Conservation (phyloP, 441 rosid genomes). For the Geranium incanum region DNA sequence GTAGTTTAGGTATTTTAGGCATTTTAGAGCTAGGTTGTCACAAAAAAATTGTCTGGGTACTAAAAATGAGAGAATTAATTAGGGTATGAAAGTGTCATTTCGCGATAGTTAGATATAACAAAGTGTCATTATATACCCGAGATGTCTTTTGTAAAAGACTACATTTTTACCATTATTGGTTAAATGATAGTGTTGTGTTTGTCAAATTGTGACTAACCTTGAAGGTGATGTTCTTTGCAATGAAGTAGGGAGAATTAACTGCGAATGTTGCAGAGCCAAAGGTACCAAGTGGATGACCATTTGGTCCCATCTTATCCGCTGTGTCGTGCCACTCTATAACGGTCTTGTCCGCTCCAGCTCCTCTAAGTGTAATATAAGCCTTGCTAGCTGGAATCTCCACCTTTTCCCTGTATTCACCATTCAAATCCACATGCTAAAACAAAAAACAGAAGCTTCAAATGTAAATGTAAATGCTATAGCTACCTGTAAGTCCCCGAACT, state of each 20-base stretch:
- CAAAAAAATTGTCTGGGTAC: too few relatives aligned
- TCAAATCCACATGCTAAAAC: background rate
- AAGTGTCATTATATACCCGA: too few relatives aligned
- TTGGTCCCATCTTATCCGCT: slow-evolving; percentile 70
- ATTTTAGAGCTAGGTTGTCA: too few relatives aligned
- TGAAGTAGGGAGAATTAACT: slow-evolving; percentile 75
- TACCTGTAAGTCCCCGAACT: slow-evolving; percentile 37
- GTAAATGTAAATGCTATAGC: background rate
- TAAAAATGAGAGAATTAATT: too few relatives aligned
- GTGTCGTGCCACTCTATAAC: slow-evolving; percentile 91
- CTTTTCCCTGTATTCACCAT: slow-evolving; percentile 52
- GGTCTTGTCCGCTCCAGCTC: slow-evolving; percentile 88
- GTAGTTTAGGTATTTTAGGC: too few relatives aligned
- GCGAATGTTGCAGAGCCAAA: slow-evolving; percentile 84
- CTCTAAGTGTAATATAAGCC: slow-evolving; percentile 76
- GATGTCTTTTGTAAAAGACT: too few relatives aligned
- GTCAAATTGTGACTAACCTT: slow-evolving; percentile 35
- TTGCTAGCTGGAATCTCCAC: slow-evolving; percentile 70
- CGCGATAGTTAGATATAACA: too few relatives aligned
- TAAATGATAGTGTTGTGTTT: background rate
- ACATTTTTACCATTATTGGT: too few relatives aligned
- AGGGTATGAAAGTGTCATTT: too few relatives aligned
- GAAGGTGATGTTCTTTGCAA: slow-evolving; percentile 90
- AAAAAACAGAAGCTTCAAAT: too few relatives aligned
- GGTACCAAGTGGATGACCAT: slow-evolving; percentile 69